Evolutionary conservation across 345 rosid species (phyloP).

Genomic region (Pistacia integerrima): DNA sequence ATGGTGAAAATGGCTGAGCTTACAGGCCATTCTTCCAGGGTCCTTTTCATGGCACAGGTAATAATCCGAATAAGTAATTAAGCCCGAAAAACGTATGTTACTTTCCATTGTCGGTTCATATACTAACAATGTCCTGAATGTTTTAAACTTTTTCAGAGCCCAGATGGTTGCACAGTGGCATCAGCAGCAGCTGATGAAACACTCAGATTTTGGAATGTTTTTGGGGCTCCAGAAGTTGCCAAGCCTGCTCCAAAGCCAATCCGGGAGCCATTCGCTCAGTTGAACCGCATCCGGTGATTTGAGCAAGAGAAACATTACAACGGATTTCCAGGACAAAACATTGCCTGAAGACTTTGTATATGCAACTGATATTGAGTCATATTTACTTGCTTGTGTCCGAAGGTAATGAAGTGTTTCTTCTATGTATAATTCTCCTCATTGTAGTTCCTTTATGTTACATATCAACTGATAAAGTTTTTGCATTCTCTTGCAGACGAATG

Average conservation of each 20-base stretch:
- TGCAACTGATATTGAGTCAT: no score
- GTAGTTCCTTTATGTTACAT: no score
- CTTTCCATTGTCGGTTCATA: neutral
- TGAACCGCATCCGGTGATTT: constrained; percentile 48
- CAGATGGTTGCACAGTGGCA: constrained; percentile 72
- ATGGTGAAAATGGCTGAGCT: constrained; percentile 56
- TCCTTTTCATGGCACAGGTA: constrained; percentile 55
- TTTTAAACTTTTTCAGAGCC: constrained; percentile 33
- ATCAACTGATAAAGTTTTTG: no score
- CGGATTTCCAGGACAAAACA: neutral
- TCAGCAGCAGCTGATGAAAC: constrained; percentile 72
- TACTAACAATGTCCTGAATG: neutral
- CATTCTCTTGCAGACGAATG: no score
- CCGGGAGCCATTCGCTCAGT: constrained; percentile 49
- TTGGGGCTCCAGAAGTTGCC: constrained; percentile 56
- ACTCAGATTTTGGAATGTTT: constrained; percentile 64
- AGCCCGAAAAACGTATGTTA: no score
- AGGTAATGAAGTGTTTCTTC: no score
- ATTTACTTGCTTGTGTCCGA: no score
- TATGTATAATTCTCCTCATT: no score
- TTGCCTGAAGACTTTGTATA: neutral
- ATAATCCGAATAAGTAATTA: neutral
- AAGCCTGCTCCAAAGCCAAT: constrained; percentile 47
- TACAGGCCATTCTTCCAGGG: constrained; percentile 51
- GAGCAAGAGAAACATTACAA: neutral